Evolutionary conservation across 2,329 filamentous ascomycete species (phyloP).

Genomic region (Fulvia fulva): DNA sequence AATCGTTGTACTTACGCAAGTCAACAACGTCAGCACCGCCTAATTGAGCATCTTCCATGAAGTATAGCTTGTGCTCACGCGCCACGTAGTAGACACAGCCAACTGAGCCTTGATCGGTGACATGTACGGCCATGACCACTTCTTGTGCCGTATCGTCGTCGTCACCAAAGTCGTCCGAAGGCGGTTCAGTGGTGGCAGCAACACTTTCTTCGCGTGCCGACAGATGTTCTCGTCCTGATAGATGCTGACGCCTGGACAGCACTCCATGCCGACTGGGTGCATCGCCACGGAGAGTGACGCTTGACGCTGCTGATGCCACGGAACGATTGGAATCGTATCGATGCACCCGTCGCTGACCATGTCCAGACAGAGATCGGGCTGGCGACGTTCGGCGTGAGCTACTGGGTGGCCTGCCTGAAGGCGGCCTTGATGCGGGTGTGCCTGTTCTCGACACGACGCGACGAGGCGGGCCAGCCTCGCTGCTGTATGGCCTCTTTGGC

Average conservation of each 20-base stretch:
- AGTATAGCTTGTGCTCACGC: constrained; percentile 63
- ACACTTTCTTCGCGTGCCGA: constrained; percentile 6
- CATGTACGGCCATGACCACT: constrained; percentile 74
- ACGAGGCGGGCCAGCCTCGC: constrained; percentile 2
- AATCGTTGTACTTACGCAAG: constrained; percentile 35
- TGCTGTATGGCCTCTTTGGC: constrained; percentile 11
- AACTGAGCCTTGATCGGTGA: constrained; percentile 65
- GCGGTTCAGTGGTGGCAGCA: constrained; percentile 7
- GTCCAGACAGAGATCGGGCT: neutral
- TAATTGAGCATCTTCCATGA: constrained; percentile 72
- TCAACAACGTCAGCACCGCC: constrained; percentile 62
- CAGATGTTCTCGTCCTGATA: too few relatives aligned
- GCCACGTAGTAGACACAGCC: constrained; percentile 83
- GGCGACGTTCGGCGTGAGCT: constrained; percentile 17
- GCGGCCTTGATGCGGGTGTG: constrained; percentile 5
- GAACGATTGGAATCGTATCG: neutral
- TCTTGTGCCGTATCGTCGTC: constrained; percentile 49
- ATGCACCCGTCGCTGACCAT: neutral
- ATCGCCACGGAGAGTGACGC: constrained; percentile 13
- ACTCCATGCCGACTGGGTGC: neutral
- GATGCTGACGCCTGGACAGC: too few relatives aligned
- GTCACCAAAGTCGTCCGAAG: constrained; percentile 12
- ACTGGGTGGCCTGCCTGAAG: constrained; percentile 11
- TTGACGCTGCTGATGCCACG: constrained; percentile 13
- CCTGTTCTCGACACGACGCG: constrained; percentile 4